phyloP scores from a whole-genome alignment of 164 flowering plant genomes.

The Stephania japonica region DNA sequence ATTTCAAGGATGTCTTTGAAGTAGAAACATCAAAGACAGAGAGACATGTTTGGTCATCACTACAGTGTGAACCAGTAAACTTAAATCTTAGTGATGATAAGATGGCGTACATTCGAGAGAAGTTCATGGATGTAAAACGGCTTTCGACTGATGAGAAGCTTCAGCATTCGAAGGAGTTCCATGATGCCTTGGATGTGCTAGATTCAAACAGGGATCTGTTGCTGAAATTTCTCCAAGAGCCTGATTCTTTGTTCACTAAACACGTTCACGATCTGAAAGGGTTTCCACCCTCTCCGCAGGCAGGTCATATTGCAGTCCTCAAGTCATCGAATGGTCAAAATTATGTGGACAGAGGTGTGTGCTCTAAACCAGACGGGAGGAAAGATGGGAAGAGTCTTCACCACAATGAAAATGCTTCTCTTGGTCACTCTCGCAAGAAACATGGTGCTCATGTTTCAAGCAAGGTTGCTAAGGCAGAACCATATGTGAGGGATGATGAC shows the following conservation, averaged over 20 bases:
- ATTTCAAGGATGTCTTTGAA: constrained; percentile 89
- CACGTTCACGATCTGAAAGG: constrained; percentile 51
- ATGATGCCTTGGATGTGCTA: constrained; percentile 53
- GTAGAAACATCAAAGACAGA: constrained; percentile 40
- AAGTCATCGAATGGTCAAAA: constrained; percentile 28
- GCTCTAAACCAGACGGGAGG: constrained; percentile 26
- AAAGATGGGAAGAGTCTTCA: constrained; percentile 20
- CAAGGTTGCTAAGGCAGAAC: constrained; percentile 20
- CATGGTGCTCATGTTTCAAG: constrained; percentile 17
- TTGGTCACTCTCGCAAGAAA: constrained; percentile 11
- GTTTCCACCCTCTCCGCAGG: constrained; percentile 22
- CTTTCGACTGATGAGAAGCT: constrained; percentile 52
- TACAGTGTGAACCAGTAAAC: constrained; percentile 15
- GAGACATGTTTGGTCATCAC: constrained; percentile 9
- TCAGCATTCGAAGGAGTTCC: constrained; percentile 55
- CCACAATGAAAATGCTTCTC: constrained; percentile 17
- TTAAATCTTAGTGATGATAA: constrained; percentile 33
- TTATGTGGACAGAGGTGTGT: constrained; percentile 13
- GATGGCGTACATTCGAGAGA: constrained; percentile 48
- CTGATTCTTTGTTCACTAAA: constrained; percentile 65
- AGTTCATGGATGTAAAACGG: constrained; percentile 53
- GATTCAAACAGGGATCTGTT: constrained; percentile 64
- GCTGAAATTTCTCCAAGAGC: constrained; percentile 62
- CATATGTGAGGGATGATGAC: constrained; percentile 19
- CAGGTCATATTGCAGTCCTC: constrained; percentile 25